A percentile compares a stretch with the other conserved stretches of the same genome.
Evolutionary conservation across 257 asterid species (phyloP).

Genomic region (Nicotiana attenuata): DNA sequence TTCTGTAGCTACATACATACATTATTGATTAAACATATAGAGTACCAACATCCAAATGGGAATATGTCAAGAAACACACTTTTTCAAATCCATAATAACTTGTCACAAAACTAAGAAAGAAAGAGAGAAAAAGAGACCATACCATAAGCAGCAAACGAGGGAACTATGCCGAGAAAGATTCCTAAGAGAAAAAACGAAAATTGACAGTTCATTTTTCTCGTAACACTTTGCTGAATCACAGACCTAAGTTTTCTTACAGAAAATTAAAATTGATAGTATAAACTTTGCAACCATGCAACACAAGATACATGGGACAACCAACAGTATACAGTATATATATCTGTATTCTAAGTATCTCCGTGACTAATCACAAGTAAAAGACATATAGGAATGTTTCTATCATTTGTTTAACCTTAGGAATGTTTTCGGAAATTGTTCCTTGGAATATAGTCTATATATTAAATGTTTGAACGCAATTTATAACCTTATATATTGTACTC

Average conservation of each 20-base stretch:
- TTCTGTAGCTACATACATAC: too few species aligned
- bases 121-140: not conserved
- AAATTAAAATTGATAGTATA: not conserved
- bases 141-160: not conserved
- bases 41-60: not conserved
- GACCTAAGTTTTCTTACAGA: not conserved
- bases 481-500: not conserved
- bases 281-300: not conserved
- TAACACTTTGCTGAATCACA: not conserved
- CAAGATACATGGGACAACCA: not conserved
- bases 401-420: not conserved
- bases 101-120: too few species aligned
- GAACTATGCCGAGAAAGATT: not conserved
- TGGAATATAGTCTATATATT: not conserved
- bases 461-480: not conserved
- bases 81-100: not conserved
- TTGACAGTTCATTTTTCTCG: conserved; percentile 3
- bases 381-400: not conserved
- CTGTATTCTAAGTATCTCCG: not conserved
- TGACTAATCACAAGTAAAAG: not conserved
- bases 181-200: not conserved
- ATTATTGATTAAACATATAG: not conserved
- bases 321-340: not conserved
- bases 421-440: not conserved
- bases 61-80: not conserved